Percentiles rank a stretch among this genome's conserved stretches.
Conservation (phyloP, 1,284 basidiomycete species). For the Polyporus tsugae region DNA sequence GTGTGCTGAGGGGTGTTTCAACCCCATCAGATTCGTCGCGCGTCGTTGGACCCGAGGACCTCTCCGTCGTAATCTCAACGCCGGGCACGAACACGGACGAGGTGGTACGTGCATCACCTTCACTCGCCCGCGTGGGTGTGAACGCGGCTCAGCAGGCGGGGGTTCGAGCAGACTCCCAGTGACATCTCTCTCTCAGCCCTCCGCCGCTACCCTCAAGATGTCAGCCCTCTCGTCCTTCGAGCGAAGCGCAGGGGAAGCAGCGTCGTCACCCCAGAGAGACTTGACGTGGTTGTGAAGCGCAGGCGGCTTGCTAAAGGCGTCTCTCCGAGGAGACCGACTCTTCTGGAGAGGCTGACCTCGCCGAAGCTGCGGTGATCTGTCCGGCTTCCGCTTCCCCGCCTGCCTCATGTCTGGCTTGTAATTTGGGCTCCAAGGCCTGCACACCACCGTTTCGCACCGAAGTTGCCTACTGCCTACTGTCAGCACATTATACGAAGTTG, state of each 20-base stretch:
- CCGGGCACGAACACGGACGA: slow-evolving; percentile 9
- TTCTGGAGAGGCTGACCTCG: slow-evolving; percentile 3
- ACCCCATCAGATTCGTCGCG: slow-evolving; percentile 17
- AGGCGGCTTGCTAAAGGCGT: background rate
- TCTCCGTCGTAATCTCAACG: slow-evolving; percentile 10
- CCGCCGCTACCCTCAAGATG: slow-evolving; percentile 16
- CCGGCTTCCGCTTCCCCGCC: background rate
- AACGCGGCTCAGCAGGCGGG: background rate
- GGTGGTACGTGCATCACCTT: slow-evolving; percentile 11
- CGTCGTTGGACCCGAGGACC: slow-evolving; percentile 7
- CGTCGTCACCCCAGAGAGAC: slow-evolving; percentile 4
- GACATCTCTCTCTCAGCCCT: slow-evolving; percentile 18
- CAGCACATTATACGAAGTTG: background rate
- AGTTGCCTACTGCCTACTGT: background rate
- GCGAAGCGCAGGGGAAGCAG: slow-evolving; percentile 34
- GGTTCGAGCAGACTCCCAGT: slow-evolving; percentile 8
- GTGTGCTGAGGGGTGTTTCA: background rate
- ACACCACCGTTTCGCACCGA: background rate
- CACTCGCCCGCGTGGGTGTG: background rate
- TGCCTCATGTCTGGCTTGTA: background rate
- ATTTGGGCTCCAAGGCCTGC: background rate
- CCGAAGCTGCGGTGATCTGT: background rate
- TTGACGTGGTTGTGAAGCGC: slow-evolving; percentile 8
- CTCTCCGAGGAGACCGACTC: slow-evolving; percentile 1
- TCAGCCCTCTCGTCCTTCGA: slow-evolving; percentile 32